phyloP scores from a whole-genome alignment of 2,329 filamentous ascomycete species.

The Plenodomus lindquistii region DNA sequence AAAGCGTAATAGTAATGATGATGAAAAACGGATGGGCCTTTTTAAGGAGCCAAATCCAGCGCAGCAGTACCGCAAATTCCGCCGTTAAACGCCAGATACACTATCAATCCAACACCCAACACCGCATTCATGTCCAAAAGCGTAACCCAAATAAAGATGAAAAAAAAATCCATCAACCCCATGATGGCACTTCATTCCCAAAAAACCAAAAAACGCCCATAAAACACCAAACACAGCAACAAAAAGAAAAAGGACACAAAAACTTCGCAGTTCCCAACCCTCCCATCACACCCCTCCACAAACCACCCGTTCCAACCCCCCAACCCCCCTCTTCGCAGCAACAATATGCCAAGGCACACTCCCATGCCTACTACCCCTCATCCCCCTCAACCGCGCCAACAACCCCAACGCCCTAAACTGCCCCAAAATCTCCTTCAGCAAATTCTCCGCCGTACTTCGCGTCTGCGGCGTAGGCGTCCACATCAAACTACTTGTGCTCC shows the following conservation, averaged over 20 bases:
- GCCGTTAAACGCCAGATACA: too few species aligned
- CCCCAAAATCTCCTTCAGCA: conserved; percentile 71
- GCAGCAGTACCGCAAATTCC: too few species aligned
- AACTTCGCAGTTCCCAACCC: background rate
- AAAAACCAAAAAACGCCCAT: background rate
- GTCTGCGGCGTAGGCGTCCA: conserved; percentile 40
- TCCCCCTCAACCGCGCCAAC: conserved; percentile 68
- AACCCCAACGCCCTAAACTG: conserved; percentile 71
- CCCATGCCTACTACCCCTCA: conserved; percentile 58
- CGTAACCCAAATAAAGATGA: too few species aligned
- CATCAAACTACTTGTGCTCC: conserved; percentile 33
- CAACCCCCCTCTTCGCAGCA: conserved; percentile 69
- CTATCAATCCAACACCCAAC: too few species aligned
- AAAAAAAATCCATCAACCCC: too few species aligned
- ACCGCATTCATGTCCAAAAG: too few species aligned
- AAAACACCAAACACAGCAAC: background rate
- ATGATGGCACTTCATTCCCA: background rate
- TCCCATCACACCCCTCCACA: background rate
- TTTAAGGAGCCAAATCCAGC: too few species aligned
- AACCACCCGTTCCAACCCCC: conserved; percentile 54
- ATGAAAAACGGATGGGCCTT: too few species aligned
- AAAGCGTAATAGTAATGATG: too few species aligned
- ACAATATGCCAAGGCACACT: conserved; percentile 79
- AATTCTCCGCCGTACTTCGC: conserved; percentile 56
- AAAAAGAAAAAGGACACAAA: background rate